phyloP scores from a whole-genome alignment of 2,329 filamentous ascomycete species.

The Parastagonospora avenae region DNA sequence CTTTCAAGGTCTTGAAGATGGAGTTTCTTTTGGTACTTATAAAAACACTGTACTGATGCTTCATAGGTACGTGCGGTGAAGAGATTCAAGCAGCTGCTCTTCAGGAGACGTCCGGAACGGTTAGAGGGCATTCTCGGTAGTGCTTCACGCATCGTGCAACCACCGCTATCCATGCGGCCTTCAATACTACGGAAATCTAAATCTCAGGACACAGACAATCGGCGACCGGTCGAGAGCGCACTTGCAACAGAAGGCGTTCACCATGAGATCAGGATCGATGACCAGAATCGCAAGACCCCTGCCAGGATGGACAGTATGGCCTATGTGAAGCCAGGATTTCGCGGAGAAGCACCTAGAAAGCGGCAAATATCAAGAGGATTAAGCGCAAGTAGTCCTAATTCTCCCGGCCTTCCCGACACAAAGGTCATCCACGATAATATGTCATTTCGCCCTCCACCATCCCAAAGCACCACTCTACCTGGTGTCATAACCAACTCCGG shows the following conservation, averaged over 20 bases:
- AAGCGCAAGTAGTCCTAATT: conserved; percentile 21
- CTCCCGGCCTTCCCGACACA: conserved; percentile 21
- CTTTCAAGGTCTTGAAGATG: background rate
- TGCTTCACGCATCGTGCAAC: conserved; percentile 63
- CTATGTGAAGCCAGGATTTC: conserved; percentile 22
- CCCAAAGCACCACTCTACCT: conserved; percentile 28
- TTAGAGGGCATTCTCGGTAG: conserved; percentile 66
- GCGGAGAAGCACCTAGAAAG: conserved; percentile 9
- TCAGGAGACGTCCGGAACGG: conserved; percentile 59
- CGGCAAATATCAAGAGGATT: conserved; percentile 11
- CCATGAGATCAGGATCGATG: conserved; percentile 49
- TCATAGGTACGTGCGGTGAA: conserved; percentile 84
- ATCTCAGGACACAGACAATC: conserved; percentile 59
- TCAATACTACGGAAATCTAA: conserved; percentile 50
- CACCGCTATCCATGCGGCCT: conserved; percentile 59
- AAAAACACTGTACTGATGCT: conserved; percentile 4
- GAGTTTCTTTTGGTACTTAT: background rate
- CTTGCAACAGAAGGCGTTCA: conserved; percentile 62
- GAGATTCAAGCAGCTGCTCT: conserved; percentile 79
- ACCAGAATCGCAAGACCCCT: conserved; percentile 28
- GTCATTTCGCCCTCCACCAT: conserved; percentile 36
- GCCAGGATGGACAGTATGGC: conserved; percentile 27
- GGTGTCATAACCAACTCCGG: conserved; percentile 18
- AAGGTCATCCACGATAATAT: conserved; percentile 39
- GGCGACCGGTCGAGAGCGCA: conserved; percentile 54